Base-by-base conservation (phyloP, 805 yeast species). In the Wickerhamomyces bovis region DNA sequence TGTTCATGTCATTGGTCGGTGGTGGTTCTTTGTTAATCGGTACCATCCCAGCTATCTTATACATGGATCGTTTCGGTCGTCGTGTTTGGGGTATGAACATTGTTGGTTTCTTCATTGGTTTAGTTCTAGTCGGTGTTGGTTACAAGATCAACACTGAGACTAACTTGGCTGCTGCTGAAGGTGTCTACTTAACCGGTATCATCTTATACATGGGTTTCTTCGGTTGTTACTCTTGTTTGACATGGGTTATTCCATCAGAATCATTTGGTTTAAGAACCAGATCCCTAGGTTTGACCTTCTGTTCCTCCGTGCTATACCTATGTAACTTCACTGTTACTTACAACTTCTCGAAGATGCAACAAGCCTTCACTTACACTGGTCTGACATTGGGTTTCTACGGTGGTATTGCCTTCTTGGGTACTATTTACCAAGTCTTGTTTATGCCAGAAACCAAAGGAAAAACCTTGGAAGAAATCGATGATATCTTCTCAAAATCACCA, bases 401-500 rank as follows among this genome's bases (percentile, higher is more conserved):
- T 43, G 85, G 85, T 41, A 72, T 81, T 56, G 83, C 84, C 1
- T 73, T 77, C 46, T 46, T 80, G 25, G 85, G 83, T 45, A 65
- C 75, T 54, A 55, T 76, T 44, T 77, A 77, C 62, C 81, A 77
- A 62, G 51, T 69, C 49, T 59, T 80, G 51, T 77, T 79, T 65
- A 79, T 81, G 76, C 86, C 84, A 35, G 89, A 83, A 66, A 83
- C 89, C 31, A 82, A 81, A 66, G 82, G 77, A 55, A 78, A 76
- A 66, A 79, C 88, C 13, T 72, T 83, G 60, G 89, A 83, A 66
- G 88, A 83, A 65, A 77, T 83, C 49, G 89, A 83, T 58, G 81
- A 76, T 43, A 67, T 81, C 42, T 81, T 80, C 67, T 64, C 71
- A 44, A 73, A 68, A 58, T 70, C 79, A 22, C 71, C 85, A 1